These are phyloP conservation scores for Lodderomyces elongisporus DNA, from an alignment of 1,139 yeast species.

Conservation along the genomic window DNA sequence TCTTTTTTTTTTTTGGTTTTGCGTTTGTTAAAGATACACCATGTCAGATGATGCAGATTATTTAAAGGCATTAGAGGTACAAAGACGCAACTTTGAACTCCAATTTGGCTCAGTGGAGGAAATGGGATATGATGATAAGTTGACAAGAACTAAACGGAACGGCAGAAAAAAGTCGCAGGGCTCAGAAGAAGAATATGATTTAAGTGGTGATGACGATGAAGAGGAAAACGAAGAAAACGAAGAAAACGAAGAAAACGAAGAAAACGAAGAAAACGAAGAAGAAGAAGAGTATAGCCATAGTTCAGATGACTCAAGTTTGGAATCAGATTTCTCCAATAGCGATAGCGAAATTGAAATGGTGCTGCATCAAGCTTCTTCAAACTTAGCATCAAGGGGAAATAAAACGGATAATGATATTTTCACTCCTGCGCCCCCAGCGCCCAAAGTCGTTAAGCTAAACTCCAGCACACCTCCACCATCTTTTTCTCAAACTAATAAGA, in stretches of 20 bases:
- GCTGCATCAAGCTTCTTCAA: no score
- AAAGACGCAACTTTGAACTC: conserved; percentile 59
- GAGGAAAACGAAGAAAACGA: conserved; percentile 8
- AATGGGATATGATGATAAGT: conserved; percentile 56
- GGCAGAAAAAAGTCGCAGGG: background rate
- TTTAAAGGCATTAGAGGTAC: conserved; percentile 46
- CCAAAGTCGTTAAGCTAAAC: conserved; percentile 34
- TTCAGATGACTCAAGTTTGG: conserved; percentile 8
- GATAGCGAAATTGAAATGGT: conserved; percentile 24
- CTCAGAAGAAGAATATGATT: conserved; percentile 10
- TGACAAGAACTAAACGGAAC: conserved; percentile 19
- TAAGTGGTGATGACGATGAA: conserved; percentile 12
- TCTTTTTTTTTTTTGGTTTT: no score
- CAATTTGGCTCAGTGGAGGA: conserved; percentile 63
- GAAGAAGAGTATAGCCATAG: conserved; percentile 12
- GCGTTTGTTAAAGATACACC: no score
- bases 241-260: conserved; percentile 3
- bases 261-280: background rate
- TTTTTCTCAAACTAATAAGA: conserved; percentile 16
- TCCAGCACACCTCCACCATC: conserved; percentile 15
- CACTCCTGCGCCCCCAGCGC: conserved; percentile 14
- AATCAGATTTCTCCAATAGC: conserved; percentile 11
- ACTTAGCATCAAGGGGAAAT: no score
- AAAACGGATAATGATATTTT: background rate
- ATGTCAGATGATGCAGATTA: conserved; percentile 39